phyloP scores from a whole-genome alignment of 2,329 filamentous ascomycete species.

The Ilyonectria destructans region DNA sequence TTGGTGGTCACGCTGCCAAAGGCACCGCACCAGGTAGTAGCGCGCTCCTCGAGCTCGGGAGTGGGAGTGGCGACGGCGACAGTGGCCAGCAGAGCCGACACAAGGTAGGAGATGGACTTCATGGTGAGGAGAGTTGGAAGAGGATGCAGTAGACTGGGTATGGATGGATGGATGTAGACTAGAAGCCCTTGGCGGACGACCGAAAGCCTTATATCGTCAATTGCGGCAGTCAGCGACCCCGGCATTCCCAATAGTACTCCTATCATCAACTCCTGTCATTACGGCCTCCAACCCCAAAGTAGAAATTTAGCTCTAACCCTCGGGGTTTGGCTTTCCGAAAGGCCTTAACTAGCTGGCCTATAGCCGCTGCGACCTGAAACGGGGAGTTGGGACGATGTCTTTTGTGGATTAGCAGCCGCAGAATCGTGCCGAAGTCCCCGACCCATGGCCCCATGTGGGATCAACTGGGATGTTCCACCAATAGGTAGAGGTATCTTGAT shows the following conservation, averaged over 20 bases:
- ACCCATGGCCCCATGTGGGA: background rate
- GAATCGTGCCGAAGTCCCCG: slow-evolving; percentile 11
- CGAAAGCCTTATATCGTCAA: slow-evolving; percentile 3
- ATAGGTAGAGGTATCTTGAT: background rate
- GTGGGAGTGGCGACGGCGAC: slow-evolving; percentile 49
- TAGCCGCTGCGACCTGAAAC: slow-evolving; percentile 19
- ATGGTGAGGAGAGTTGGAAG: slow-evolving; percentile 29
- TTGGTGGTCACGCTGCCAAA: slow-evolving; percentile 57
- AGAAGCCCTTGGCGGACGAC: background rate
- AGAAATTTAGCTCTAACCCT: background rate
- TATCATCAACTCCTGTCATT: slow-evolving; percentile 22
- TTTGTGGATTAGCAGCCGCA: slow-evolving; percentile 12
- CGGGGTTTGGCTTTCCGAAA: background rate
- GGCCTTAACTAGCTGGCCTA: background rate
- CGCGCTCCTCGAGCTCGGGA: slow-evolving; percentile 54
- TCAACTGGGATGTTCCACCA: slow-evolving; percentile 13
- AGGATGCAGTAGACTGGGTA: too few species aligned
- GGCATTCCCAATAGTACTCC: background rate
- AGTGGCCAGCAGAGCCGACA: slow-evolving; percentile 51
- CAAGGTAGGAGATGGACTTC: slow-evolving; percentile 43
- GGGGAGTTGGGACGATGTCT: background rate
- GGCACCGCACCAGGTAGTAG: slow-evolving; percentile 57
- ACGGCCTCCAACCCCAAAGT: slow-evolving; percentile 10
- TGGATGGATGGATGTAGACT: background rate
- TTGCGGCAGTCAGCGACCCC: background rate